Conservation (phyloP, 805 yeast genomes). For the Cyberlindnera maritima region DNA sequence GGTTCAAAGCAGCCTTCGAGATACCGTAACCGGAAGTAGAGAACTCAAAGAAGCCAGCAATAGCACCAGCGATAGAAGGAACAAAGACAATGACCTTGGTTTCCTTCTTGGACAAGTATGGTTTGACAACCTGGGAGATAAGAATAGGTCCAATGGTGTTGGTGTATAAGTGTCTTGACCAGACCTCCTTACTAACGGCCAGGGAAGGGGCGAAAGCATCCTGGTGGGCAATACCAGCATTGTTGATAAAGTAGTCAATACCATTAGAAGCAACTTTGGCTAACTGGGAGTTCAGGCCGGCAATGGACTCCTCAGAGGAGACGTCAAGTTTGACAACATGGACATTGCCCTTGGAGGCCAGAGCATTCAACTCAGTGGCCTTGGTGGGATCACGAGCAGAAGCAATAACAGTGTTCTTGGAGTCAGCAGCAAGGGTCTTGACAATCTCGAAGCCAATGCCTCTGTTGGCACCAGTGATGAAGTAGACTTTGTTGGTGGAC, state of each 20-base stretch:
- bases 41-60: constrained; percentile 11
- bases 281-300: constrained; percentile 9
- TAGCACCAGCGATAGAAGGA: constrained; percentile 29
- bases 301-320: constrained; percentile 10
- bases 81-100: constrained; percentile 30
- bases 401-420: constrained; percentile 4
- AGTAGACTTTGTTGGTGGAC: constrained; percentile 6
- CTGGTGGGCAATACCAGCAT: constrained; percentile 13
- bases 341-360: constrained; percentile 7
- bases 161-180: constrained; percentile 2
- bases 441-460: constrained; percentile 12
- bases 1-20: constrained; percentile 39
- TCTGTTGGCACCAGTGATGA: constrained; percentile 10
- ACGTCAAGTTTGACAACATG: constrained; percentile 14
- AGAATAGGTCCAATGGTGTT: constrained; percentile 14
- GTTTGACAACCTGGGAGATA: constrained; percentile 7
- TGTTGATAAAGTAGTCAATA: constrained; percentile 17
- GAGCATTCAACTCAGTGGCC: constrained; percentile 2
- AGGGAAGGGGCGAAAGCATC: background rate
- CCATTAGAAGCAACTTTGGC: constrained; percentile 6
- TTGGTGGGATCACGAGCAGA: constrained; percentile 3
- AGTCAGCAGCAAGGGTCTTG: background rate
- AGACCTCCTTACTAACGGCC: background rate
- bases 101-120: constrained; percentile 17
- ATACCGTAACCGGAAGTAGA: constrained; percentile 33